These are phyloP conservation scores for Trametes cingulata DNA, from an alignment of 768 basidiomycete species.

Conservation along the genomic window DNA sequence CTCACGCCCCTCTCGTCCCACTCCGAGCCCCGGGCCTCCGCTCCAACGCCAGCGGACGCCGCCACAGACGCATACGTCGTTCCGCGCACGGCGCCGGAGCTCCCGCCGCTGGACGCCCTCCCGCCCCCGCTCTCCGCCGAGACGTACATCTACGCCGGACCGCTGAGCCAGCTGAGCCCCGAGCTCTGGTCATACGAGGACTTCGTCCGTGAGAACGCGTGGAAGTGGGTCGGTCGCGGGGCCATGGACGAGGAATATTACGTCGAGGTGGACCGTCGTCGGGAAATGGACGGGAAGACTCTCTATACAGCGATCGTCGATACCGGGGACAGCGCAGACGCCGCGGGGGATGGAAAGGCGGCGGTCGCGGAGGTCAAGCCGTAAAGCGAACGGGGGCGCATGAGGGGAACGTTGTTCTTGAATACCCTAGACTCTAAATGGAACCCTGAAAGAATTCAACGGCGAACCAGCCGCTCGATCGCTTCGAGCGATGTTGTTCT, in stretches of 20 bases:
- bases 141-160: conserved; percentile 70
- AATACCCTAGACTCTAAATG: conserved; percentile 1
- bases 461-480: background rate
- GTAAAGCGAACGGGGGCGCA: background rate
- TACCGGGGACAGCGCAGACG: background rate
- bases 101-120: conserved; percentile 41
- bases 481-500: background rate
- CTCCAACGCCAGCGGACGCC: conserved; percentile 30
- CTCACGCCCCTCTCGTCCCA: conserved; percentile 33
- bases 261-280: conserved; percentile 53
- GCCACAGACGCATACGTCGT: conserved; percentile 27
- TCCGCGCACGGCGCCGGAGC: conserved; percentile 43
- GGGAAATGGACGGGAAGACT: conserved; percentile 41
- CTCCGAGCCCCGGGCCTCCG: conserved; percentile 31
- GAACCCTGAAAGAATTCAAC: background rate
- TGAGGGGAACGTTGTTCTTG: background rate
- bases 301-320: conserved; percentile 22
- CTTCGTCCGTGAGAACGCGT: conserved; percentile 74
- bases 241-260: conserved; percentile 40
- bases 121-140: conserved; percentile 47
- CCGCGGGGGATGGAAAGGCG: background rate
- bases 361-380: background rate
- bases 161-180: conserved; percentile 46
- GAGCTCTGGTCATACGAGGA: conserved; percentile 81
- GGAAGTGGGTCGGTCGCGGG: conserved; percentile 69